Evolutionary conservation across 345 rosid species (phyloP).

Genomic region (Barbarea vulgaris): DNA sequence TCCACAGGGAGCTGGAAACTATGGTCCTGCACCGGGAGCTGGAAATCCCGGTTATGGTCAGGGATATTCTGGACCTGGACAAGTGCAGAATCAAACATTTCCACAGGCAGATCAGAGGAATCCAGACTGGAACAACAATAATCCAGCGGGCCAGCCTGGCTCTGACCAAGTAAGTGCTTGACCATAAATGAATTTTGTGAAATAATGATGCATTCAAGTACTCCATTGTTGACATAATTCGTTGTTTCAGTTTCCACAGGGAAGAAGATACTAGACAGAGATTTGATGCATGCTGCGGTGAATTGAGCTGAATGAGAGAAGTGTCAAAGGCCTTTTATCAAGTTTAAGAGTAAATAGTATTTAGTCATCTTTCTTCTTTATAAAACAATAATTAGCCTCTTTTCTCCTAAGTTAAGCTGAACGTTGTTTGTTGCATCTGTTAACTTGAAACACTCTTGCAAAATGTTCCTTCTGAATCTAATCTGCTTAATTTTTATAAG

Average conservation of each 20-base stretch:
- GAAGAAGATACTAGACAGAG: constrained; percentile 40
- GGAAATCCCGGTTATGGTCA: constrained; percentile 43
- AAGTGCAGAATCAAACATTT: constrained; percentile 36
- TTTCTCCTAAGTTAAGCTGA: neutral
- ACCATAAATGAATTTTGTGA: constrained; percentile 2
- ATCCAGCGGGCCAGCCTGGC: constrained; percentile 47
- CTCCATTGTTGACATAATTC: neutral
- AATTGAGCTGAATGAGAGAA: constrained; percentile 26
- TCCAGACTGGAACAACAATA: constrained; percentile 43
- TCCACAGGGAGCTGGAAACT: constrained; percentile 43
- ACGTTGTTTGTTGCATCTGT: constrained; percentile 20
- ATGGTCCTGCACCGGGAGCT: constrained; percentile 35
- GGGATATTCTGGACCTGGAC: constrained; percentile 48
- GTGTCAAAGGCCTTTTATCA: neutral
- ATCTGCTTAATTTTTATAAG: neutral
- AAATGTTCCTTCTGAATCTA: neutral
- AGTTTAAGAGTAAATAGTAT: constrained; percentile 32
- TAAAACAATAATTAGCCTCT: neutral
- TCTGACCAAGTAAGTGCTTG: constrained; percentile 47
- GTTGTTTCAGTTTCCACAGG: constrained; percentile 37
- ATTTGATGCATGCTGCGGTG: constrained; percentile 11
- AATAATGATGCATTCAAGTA: neutral
- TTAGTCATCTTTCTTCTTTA: constrained; percentile 21
- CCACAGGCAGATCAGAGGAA: constrained; percentile 51
- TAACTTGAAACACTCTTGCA: neutral